Conservation (phyloP, 2,329 filamentous ascomycete genomes). For the Ceratocystis destructans region DNA sequence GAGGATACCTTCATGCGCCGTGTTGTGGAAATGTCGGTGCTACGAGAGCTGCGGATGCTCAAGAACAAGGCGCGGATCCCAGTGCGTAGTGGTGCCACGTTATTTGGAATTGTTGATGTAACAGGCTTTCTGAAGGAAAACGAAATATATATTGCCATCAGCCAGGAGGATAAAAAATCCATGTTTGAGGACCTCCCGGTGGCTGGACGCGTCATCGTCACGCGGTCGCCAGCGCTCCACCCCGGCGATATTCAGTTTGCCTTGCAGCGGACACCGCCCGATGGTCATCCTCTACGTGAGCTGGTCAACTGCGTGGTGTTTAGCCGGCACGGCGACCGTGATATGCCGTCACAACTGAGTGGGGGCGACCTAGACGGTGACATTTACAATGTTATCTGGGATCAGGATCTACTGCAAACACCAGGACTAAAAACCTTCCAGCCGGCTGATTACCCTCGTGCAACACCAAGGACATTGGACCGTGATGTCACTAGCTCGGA, state of each 20-base stretch:
- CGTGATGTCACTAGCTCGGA: constrained; percentile 47
- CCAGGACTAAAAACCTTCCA: constrained; percentile 20
- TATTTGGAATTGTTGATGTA: constrained; percentile 78
- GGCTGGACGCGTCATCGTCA: constrained; percentile 44
- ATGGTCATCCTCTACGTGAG: constrained; percentile 43
- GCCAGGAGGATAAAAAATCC: constrained; percentile 22
- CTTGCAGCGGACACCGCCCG: constrained; percentile 45
- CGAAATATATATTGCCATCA: constrained; percentile 53
- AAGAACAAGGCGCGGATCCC: constrained; percentile 70
- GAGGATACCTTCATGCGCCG: constrained; percentile 56
- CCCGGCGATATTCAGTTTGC: constrained; percentile 66
- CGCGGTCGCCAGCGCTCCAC: constrained; percentile 67
- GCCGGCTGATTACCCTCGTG: constrained; percentile 58
- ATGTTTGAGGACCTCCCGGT: constrained; percentile 4
- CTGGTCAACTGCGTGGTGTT: constrained; percentile 68
- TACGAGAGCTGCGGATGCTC: constrained; percentile 57
- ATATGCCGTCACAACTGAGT: constrained; percentile 64
- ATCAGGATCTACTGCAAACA: constrained; percentile 36
- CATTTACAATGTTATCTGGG: constrained; percentile 67
- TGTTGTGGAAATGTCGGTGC: constrained; percentile 53
- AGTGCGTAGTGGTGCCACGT: constrained; percentile 54
- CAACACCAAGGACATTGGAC: constrained; percentile 43
- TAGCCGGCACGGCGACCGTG: constrained; percentile 53
- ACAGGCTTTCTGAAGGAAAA: constrained; percentile 52
- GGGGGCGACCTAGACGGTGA: constrained; percentile 80